A percentile compares a stretch with the other conserved stretches of the same genome.
Evolutionary conservation across 306 rosid genomes (phyloP).

Genomic region (Mimosa pudica): DNA sequence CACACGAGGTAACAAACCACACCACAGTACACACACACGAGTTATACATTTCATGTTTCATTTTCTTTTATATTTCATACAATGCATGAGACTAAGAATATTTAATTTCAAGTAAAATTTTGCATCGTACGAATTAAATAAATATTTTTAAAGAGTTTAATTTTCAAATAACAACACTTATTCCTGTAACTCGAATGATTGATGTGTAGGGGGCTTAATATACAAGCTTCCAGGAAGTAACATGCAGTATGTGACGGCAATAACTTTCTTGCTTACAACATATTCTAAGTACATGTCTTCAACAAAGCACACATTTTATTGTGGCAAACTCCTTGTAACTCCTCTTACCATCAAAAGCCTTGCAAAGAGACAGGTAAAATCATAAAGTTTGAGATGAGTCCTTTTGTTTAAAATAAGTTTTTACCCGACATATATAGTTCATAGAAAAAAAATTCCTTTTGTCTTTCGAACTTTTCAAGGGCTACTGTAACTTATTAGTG

Average conservation of each 20-base stretch:
- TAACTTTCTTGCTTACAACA: slow-evolving; percentile 78
- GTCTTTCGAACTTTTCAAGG: background rate
- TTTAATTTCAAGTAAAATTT: too few species aligned
- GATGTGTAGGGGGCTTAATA: slow-evolving; percentile 72
- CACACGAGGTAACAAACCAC: slow-evolving; percentile 61
- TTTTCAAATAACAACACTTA: background rate
- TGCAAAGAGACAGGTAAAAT: slow-evolving; percentile 70
- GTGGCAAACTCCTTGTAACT: slow-evolving; percentile 67
- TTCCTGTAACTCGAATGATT: background rate
- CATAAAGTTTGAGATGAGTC: background rate
- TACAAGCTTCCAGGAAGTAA: slow-evolving; percentile 79
- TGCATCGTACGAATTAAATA: too few species aligned
- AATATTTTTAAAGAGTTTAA: too few species aligned
- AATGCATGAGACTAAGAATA: too few species aligned
- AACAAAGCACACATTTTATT: slow-evolving; percentile 65
- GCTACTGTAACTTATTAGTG: background rate
- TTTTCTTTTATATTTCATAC: too few species aligned
- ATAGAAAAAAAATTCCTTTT: background rate
- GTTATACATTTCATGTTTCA: background rate
- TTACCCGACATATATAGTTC: too few species aligned
- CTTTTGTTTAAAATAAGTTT: background rate
- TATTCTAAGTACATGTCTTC: slow-evolving; percentile 88
- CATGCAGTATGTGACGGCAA: slow-evolving; percentile 86
- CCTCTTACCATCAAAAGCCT: slow-evolving; percentile 53
- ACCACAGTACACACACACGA: background rate